Base-by-base conservation (phyloP, 345 rosid genomes). In the Citrus australasica region DNA sequence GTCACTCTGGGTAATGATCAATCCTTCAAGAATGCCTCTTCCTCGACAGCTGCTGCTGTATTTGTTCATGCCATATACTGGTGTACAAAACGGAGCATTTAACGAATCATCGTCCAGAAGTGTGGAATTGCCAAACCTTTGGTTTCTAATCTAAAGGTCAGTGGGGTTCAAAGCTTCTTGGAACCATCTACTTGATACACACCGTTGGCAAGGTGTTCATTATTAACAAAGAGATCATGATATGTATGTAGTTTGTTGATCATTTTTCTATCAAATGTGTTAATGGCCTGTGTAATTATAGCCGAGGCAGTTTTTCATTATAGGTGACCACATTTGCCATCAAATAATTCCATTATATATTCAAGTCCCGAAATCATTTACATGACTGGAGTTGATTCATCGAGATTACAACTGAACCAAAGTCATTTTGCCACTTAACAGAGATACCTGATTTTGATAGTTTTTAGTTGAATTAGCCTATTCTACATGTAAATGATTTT, bases 1-100 rank as follows among this genome's bases (percentile, higher is more conserved):
- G 86, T 8, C 71, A 53, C 19, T 72, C 78, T 55, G 75, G 79
- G 9, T 60, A 67, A 61, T 38, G 35, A 61, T 60, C 67, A n/a
- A 40, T 61, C 22, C 66, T 24, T 16, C 2, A 74, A 61, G 55
- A 60, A 2, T 24, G 25, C 67, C 14, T 24, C 37, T 35, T 35
- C 67, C 27, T 73, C 16, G 51, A 60, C n/a, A 58, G 65, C 63
- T 72, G 22, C 63, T 33, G 7, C 14, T 46, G 17, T 46, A 46
- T 46, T 13, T 46, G 51, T 46, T 46, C 5, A 46, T 13, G 14
- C 51, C 51, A 46, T 46, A 10, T 13, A 46, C 51, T 3, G 16
- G 17, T 46, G 17, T 46, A 46, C 13, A 46, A 46, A 13, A 1
- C 51, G 3, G 4, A 71, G 63, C 9, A 71, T 7, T 30, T 51